phyloP scores from a whole-genome alignment of 768 basidiomycete genomes.

The Boletus rex-veris region DNA sequence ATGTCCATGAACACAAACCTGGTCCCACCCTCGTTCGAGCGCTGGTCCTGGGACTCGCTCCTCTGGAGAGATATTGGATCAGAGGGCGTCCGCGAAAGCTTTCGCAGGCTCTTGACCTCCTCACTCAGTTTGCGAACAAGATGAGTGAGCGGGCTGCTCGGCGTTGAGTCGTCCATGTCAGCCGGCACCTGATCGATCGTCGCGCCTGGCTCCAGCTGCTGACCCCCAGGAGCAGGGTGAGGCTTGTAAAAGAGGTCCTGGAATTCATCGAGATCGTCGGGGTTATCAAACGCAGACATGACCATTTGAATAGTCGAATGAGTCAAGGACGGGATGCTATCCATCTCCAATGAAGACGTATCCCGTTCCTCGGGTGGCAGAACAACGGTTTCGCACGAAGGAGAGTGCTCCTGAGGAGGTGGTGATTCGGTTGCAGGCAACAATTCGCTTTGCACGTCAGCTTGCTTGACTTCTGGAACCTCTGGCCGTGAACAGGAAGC shows the following conservation, averaged over 20 bases:
- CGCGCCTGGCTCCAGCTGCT: neutral
- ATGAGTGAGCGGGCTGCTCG: slow-evolving; percentile 36
- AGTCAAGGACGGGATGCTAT: slow-evolving; percentile 25
- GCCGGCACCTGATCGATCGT: slow-evolving; percentile 24
- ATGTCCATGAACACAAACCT: slow-evolving; percentile 20
- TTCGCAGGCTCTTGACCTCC: slow-evolving; percentile 30
- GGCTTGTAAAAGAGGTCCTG: slow-evolving; percentile 72
- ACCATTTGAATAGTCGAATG: slow-evolving; percentile 37
- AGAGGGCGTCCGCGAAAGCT: slow-evolving; percentile 9
- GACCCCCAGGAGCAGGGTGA: neutral
- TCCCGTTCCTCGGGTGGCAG: slow-evolving; percentile 39
- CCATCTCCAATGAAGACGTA: slow-evolving; percentile 2
- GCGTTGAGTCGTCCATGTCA: slow-evolving; percentile 30
- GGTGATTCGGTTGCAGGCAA: neutral
- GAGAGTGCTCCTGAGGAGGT: neutral
- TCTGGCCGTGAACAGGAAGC: slow-evolving; percentile 25
- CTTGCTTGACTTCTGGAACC: neutral
- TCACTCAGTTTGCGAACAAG: slow-evolving; percentile 41
- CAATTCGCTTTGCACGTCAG: neutral
- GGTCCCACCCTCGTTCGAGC: slow-evolving; percentile 10
- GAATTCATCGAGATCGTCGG: slow-evolving; percentile 70
- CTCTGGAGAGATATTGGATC: slow-evolving; percentile 8
- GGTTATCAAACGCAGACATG: slow-evolving; percentile 49
- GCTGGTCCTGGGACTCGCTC: slow-evolving; percentile 5
- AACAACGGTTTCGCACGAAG: neutral